Base-by-base conservation (phyloP, 495 filamentous ascomycete species). In the Neurospora sp. region DNA sequence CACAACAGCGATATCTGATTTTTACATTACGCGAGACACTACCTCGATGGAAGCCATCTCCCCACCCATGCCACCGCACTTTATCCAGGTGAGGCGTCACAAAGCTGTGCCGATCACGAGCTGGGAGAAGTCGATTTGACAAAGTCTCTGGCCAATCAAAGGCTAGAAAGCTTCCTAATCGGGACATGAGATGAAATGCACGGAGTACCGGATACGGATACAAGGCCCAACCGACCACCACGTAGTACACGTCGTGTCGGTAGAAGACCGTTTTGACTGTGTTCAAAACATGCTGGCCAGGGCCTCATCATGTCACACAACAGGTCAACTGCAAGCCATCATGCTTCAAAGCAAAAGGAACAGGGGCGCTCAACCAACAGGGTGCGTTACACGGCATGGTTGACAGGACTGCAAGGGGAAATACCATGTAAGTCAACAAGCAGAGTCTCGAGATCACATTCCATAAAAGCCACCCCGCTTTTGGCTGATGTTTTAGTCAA, bases 101-200 rank as follows among this genome's bases (percentile, higher is more conserved):
- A 66, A 66, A 66, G 14, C 27, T 66, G 54, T 66, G 54, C 54
- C 54, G 54, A 35, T 66, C 54, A 35, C 27, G 54, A 66, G 54
- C 54, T 66, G 54, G 54, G 14, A 66, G 27, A 35, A 66, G 54
- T 35, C 27, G 11, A 60, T 27, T 60, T 12, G 23, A 54, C 46
- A 62, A 31, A 31, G 12, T 8, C 20, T 12, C 12, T 74, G 75
- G 54, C 78, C 78, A 79, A 79, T 79, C 74, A 78, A 39, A 39
- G 42, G 23, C 23, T 38, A 31, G 69, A 39, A 49, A 18, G 18
- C 39, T 31, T 79, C 78, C 78, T 72, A 69, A 79, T 79, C 39
- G 8, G 78, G 78, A 35, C 54, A 62, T 62, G 54, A 62, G 23
- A 62, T 62, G 54, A 62, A 62, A 62, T 62, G 54, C 54, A 62